Percentiles rank a stretch among this genome's conserved stretches.
Conservation (phyloP, 306 rosid genomes). For the Oemleria cerasiformis region DNA sequence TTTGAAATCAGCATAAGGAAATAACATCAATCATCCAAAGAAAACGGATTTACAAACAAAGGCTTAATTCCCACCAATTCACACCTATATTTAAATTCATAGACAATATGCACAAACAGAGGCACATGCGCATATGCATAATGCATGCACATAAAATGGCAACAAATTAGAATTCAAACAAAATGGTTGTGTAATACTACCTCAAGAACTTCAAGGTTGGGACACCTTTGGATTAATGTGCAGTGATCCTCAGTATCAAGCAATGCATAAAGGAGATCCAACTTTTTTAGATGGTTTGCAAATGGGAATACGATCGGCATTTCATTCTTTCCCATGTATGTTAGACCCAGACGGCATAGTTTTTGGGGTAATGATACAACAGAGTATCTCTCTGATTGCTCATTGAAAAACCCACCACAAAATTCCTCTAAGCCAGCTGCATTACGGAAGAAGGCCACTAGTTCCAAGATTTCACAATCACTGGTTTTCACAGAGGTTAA, state of each 20-base stretch:
- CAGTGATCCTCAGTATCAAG: slow-evolving; percentile 93
- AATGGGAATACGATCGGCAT: slow-evolving; percentile 74
- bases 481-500: slow-evolving; percentile 69
- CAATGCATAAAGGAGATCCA: slow-evolving; percentile 86
- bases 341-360: slow-evolving; percentile 65
- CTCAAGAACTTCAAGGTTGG: slow-evolving; percentile 88
- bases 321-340: slow-evolving; percentile 74
- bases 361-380: slow-evolving; percentile 57
- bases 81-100: not conserved
- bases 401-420: slow-evolving; percentile 79
- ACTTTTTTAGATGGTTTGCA: slow-evolving; percentile 56
- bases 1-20: not conserved
- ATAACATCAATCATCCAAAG: not conserved
- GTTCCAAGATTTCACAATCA: slow-evolving; percentile 68
- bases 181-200: slow-evolving; percentile 32
- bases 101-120: not conserved
- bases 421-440: slow-evolving; percentile 73
- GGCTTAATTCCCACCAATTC: not conserved
- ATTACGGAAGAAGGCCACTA: slow-evolving; percentile 61
- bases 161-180: not conserved
- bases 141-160: not conserved
- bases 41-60: not conserved
- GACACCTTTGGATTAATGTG: slow-evolving; percentile 72
- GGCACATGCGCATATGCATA: not conserved
- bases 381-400: slow-evolving; percentile 48